Percentiles rank a stretch among this genome's conserved stretches.
These are phyloP conservation scores for Geotrichum citri-aurantii DNA, from an alignment of 1,139 yeast genomes.

Conservation along the genomic window DNA sequence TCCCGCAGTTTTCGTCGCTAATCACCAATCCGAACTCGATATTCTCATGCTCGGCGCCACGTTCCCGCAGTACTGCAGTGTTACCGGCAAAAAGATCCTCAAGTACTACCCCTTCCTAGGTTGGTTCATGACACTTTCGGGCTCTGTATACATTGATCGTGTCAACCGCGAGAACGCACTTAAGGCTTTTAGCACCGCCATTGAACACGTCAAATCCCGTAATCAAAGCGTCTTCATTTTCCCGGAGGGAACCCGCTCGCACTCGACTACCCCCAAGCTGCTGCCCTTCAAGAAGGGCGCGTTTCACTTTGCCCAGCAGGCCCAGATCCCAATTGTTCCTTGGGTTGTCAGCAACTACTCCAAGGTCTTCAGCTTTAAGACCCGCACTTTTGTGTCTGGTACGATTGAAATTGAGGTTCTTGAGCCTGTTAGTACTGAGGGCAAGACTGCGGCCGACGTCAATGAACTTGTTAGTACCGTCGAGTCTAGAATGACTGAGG, in stretches of 20 bases:
- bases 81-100: slow-evolving; percentile 84
- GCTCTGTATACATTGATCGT: slow-evolving; percentile 88
- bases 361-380: slow-evolving; percentile 56
- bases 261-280: slow-evolving; percentile 59
- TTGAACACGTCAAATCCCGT: slow-evolving; percentile 52
- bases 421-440: slow-evolving; percentile 58
- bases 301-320: slow-evolving; percentile 93
- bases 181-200: slow-evolving; percentile 65
- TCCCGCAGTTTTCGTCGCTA: slow-evolving; percentile 81
- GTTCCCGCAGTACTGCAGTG: slow-evolving; percentile 86
- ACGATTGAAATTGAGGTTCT: slow-evolving; percentile 60
- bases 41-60: slow-evolving; percentile 70
- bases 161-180: slow-evolving; percentile 70
- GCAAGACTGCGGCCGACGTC: slow-evolving; percentile 56
- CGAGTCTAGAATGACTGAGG: slow-evolving; percentile 38
- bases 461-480: slow-evolving; percentile 42
- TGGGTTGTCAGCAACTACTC: slow-evolving; percentile 83
- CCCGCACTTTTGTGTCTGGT: slow-evolving; percentile 47
- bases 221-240: slow-evolving; percentile 69
- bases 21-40: slow-evolving; percentile 88
- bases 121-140: slow-evolving; percentile 91
- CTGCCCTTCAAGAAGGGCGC: slow-evolving; percentile 96
- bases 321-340: slow-evolving; percentile 83
- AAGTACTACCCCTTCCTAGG: slow-evolving; percentile 90
- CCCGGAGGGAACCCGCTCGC: slow-evolving; percentile 93